Evolutionary conservation across 1,139 yeast species (phyloP).

Genomic region (Geotrichum carabidarum): DNA sequence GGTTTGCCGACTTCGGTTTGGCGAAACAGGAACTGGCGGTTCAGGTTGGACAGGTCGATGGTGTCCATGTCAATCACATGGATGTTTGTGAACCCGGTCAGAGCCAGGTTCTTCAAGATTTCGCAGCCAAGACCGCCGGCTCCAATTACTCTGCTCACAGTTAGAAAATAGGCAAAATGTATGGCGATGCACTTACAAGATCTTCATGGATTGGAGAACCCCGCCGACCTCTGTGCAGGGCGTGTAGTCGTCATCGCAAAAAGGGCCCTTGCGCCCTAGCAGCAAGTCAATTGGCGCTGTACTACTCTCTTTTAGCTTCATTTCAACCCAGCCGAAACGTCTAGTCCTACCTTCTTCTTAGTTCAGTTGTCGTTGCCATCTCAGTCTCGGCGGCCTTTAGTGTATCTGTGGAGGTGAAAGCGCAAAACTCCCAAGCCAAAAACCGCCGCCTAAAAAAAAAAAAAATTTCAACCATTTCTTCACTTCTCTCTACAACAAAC

Average conservation of each 20-base stretch:
- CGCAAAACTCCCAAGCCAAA: constrained; percentile 1
- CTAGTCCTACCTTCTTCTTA: constrained; percentile 2
- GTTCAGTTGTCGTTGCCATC: background rate
- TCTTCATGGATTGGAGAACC: constrained; percentile 33
- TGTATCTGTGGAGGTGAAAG: background rate
- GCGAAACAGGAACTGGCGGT: constrained; percentile 83
- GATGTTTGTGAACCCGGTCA: constrained; percentile 67
- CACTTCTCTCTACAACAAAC: background rate
- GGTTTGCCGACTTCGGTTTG: constrained; percentile 68
- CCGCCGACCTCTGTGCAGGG: constrained; percentile 35
- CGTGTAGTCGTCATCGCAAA: constrained; percentile 36
- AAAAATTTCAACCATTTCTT: constrained; percentile 1
- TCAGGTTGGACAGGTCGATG: constrained; percentile 81
- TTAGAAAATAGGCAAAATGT: background rate
- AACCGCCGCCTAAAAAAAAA: background rate
- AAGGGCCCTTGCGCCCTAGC: constrained; percentile 38
- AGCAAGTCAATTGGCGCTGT: constrained; percentile 28
- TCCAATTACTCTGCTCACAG: constrained; percentile 49
- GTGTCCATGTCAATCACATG: constrained; percentile 94
- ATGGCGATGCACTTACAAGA: constrained; percentile 32
- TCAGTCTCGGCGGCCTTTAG: background rate
- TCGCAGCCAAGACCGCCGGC: constrained; percentile 98
- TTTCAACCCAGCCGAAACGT: background rate
- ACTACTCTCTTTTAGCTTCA: constrained; percentile 1
- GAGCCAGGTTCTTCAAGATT: constrained; percentile 73